Base-by-base conservation (phyloP, 352 stramenopile species). In the Phytophthora palmivora region DNA sequence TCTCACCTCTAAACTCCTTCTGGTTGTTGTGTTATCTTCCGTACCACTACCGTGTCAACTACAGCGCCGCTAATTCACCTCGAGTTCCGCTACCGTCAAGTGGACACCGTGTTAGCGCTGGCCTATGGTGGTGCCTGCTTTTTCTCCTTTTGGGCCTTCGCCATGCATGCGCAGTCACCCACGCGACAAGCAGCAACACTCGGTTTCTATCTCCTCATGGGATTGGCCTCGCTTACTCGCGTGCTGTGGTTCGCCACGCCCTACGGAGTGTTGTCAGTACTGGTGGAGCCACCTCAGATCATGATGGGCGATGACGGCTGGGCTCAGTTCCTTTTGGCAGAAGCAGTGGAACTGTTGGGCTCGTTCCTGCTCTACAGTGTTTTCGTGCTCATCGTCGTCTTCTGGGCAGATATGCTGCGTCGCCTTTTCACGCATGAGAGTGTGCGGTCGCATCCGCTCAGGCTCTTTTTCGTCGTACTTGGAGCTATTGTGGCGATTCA, bases 311-410 rank as follows among this genome's bases (percentile, higher is more conserved):
- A 94, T 24, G 70, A 83, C 43, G 83, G 80, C 30, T 92, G 72
- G 76, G 50, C 58, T 14, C 50, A 86, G 49, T 89, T 92, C 36
- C 87, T 98, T 16, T 28, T 91, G 14, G 88, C 84, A 2, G 95
- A 98, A 59, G 60, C 92, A 30, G 77, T 98, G 8, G 76, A 98
- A 46, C 89, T 94, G 28, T 52, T 96, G 6, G 96, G 96, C 38
- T 97, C 91, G 16, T 84, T 98, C 44, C 79, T 96, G n/a, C 79
- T 99, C 24, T 98, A 98, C 77, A 95, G 88, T 52, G 97, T 99
- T 67, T 98, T 99, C 62, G 97, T 99, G 59, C 85, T 99, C 15
- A 98, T 98, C 73, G 79, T 98, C 39, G 95, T 99, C 19, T 98
- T 98, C 78, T 99, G 96, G 96, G 94, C 96, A 6, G 94, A 99